phyloP scores from a whole-genome alignment of 2,329 filamentous ascomycete genomes.

The Aspergillus nomiae region DNA sequence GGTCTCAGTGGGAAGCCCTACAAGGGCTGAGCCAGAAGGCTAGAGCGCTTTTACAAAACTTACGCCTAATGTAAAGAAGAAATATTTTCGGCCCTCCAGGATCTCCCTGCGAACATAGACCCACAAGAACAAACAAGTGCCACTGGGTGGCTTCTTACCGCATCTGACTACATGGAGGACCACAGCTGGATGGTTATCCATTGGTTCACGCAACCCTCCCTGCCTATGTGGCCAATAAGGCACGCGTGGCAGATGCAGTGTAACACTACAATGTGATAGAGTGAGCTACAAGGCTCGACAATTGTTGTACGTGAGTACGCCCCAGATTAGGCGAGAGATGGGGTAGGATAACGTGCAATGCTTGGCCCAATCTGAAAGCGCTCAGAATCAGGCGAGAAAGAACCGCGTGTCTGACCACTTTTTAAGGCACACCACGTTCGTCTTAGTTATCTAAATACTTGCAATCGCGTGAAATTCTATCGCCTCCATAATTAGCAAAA shows the following conservation, averaged over 20 bases:
- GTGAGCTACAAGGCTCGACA: background rate
- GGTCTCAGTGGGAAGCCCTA: no score
- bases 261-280: background rate
- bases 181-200: no score
- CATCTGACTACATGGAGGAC: no score
- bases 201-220: background rate
- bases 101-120: no score
- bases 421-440: background rate
- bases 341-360: background rate
- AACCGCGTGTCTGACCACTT: background rate
- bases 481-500: no score
- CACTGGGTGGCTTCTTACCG: no score
- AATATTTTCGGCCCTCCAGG: no score
- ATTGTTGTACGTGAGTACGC: background rate
- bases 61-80: no score
- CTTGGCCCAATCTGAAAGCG: background rate
- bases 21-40: no score
- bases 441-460: background rate
- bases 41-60: no score
- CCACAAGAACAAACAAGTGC: no score
- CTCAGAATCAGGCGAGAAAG: background rate
- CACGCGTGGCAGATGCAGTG: background rate
- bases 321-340: background rate
- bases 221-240: background rate
- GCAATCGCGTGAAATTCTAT: no score